Conservation (phyloP, 495 filamentous ascomycete species). For the Cladorrhinum samala region DNA sequence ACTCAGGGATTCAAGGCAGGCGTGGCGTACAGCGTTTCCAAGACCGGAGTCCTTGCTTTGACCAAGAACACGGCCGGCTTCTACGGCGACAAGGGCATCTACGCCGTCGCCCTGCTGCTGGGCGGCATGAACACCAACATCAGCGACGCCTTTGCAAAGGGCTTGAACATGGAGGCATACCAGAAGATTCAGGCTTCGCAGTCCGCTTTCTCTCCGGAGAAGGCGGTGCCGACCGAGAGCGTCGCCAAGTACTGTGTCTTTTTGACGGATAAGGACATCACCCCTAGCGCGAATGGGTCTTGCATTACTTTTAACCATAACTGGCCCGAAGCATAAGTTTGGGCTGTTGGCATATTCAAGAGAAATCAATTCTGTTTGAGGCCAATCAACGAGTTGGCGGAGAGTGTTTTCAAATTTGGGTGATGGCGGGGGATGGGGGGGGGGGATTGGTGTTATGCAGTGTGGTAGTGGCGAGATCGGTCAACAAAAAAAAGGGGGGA, state of each 20-base stretch:
- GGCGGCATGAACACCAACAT: conserved; percentile 53
- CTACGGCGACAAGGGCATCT: conserved; percentile 53
- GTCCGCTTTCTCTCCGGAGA: conserved; percentile 16
- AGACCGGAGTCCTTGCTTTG: conserved; percentile 51
- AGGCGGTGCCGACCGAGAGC: conserved; percentile 19
- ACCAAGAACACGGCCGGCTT: conserved; percentile 58
- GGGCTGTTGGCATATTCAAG: too few relatives aligned
- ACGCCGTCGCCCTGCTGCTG: conserved; percentile 49
- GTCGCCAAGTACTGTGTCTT: conserved; percentile 41
- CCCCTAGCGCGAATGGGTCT: conserved; percentile 31
- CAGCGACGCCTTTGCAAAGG: conserved; percentile 38
- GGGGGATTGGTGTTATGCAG: too few relatives aligned
- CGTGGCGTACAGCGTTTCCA: conserved; percentile 50
- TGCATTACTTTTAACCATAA: conserved; percentile 35
- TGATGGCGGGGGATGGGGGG: too few relatives aligned
- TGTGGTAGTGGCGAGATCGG: too few relatives aligned
- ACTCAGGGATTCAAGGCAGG: conserved; percentile 33
- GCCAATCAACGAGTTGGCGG: not conserved
- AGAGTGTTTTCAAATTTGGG: too few relatives aligned
- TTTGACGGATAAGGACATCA: conserved; percentile 33
- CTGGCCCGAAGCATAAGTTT: conserved; percentile 29
- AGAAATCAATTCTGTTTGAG: too few relatives aligned
- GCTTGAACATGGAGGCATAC: conserved; percentile 41
- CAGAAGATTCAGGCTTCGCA: conserved; percentile 23
- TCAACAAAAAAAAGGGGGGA: conserved; percentile 1